phyloP scores from a whole-genome alignment of 2,329 filamentous ascomycete genomes.

The Diaporthe vaccinii region DNA sequence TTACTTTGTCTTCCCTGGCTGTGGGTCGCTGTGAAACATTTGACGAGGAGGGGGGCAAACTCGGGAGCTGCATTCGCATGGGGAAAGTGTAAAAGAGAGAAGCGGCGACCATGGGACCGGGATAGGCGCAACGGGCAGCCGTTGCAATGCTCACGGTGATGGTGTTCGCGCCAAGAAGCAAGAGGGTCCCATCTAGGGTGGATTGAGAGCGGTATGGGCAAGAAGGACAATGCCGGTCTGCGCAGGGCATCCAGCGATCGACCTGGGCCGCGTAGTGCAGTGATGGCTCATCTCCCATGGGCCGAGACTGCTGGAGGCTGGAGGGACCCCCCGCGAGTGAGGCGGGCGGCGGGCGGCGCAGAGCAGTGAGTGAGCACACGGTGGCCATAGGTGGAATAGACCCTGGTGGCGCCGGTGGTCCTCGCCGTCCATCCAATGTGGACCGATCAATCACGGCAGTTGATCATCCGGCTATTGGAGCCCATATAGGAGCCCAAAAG shows the following conservation, averaged over 20 bases:
- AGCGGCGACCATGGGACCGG: not conserved
- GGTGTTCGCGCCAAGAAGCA: conserved; percentile 18
- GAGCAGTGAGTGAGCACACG: not conserved
- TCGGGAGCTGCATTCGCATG: conserved; percentile 29
- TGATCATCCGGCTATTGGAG: conserved; percentile 39
- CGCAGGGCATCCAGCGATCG: conserved; percentile 11
- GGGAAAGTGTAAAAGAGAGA: conserved; percentile 10
- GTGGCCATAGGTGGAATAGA: conserved; percentile 13
- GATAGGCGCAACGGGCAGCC: conserved; percentile 11
- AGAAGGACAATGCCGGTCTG: not conserved
- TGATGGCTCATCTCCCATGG: conserved; percentile 1
- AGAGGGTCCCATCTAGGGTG: conserved; percentile 27
- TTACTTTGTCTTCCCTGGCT: conserved; percentile 34
- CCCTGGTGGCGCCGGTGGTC: not conserved
- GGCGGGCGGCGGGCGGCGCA: conserved; percentile 12
- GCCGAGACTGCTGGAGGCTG: conserved; percentile 10
- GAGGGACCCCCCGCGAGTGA: not conserved
- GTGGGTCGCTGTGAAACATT: conserved; percentile 40
- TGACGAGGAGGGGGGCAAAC: conserved; percentile 36
- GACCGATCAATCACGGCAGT: conserved; percentile 40
- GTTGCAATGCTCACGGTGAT: conserved; percentile 18
- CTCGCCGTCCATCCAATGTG: conserved; percentile 27
- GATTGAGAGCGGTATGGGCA: conserved; percentile 1
- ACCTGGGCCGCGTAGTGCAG: conserved; percentile 3
- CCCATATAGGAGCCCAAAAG: conserved; percentile 14